Evolutionary conservation across 257 asterid species (phyloP).

Genomic region (Solanum pennellii): DNA sequence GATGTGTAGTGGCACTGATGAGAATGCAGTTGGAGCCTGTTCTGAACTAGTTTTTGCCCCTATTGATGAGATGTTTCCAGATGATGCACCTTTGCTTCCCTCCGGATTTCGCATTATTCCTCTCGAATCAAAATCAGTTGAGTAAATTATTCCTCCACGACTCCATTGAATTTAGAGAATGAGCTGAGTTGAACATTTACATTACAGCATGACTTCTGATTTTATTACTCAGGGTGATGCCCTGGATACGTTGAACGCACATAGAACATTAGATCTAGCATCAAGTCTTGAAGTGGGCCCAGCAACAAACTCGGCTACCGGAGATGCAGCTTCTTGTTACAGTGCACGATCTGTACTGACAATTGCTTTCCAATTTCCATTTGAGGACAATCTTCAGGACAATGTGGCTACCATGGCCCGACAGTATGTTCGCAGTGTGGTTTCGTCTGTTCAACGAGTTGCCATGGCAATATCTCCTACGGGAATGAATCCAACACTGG

Average conservation of each 20-base stretch:
- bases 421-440: slow-evolving; percentile 85
- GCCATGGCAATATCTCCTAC: slow-evolving; percentile 91
- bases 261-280: slow-evolving; percentile 67
- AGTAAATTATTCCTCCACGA: slow-evolving; percentile 1
- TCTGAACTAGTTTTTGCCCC: slow-evolving; percentile 96
- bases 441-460: slow-evolving; percentile 89
- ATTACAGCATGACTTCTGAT: background rate
- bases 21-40: slow-evolving; percentile 79
- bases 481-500: slow-evolving; percentile 38
- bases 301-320: slow-evolving; percentile 20
- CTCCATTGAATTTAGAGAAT: background rate
- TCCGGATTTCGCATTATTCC: slow-evolving; percentile 97
- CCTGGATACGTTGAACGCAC: slow-evolving; percentile 28
- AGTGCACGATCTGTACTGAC: slow-evolving; percentile 68
- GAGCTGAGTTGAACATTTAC: background rate
- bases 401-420: slow-evolving; percentile 85
- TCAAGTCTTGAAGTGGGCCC: slow-evolving; percentile 77
- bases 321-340: slow-evolving; percentile 21
- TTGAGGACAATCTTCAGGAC: slow-evolving; percentile 75
- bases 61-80: slow-evolving; percentile 93
- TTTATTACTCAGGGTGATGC: slow-evolving; percentile 25
- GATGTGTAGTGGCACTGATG: slow-evolving; percentile 95
- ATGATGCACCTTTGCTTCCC: slow-evolving; percentile 79
- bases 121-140: slow-evolving; percentile 78
- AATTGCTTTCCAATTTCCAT: slow-evolving; percentile 92